Percentiles rank a stretch among this genome's conserved stretches.
phyloP scores from a whole-genome alignment of 495 filamentous ascomycete genomes.

The Podospora bellae-mahoneyi region DNA sequence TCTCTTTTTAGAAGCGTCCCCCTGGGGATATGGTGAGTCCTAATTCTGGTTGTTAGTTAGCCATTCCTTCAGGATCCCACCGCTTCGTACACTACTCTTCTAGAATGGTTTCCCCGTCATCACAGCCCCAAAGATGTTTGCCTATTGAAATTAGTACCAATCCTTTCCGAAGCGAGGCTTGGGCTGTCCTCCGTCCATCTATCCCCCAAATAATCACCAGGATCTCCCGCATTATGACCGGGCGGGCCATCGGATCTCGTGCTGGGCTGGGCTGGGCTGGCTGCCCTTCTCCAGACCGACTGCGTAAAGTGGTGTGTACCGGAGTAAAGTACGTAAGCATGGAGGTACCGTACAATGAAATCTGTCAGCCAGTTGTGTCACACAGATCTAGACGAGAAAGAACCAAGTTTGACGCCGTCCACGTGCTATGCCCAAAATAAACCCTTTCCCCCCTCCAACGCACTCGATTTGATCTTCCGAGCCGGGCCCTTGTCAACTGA shows the following conservation, averaged over 20 bases:
- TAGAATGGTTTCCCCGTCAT: not conserved
- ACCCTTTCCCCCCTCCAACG: not conserved
- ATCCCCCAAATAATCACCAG: constrained; percentile 2
- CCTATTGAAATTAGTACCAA: not conserved
- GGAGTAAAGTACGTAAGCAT: not conserved
- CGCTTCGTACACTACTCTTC: not conserved
- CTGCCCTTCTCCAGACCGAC: not conserved
- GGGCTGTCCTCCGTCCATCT: no score
- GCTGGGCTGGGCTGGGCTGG: not conserved
- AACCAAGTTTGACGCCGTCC: constrained; percentile 2
- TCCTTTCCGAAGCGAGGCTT: not conserved
- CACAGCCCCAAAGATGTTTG: not conserved
- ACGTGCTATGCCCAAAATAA: constrained; percentile 4
- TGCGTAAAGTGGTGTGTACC: not conserved
- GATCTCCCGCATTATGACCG: constrained; percentile 8
- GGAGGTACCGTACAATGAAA: not conserved
- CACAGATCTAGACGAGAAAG: not conserved
- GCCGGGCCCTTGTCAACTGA: not conserved
- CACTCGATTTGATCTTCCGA: constrained; percentile 5
- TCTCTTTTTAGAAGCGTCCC: not conserved
- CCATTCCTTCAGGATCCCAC: not conserved
- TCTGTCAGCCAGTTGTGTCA: not conserved
- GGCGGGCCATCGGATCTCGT: constrained; percentile 7
- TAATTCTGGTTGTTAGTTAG: not conserved
- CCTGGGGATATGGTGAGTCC: not conserved